Percentiles rank a stretch among this genome's conserved stretches.
phyloP scores from a whole-genome alignment of 108 stramenopile species.

The Cyclotella baltica region DNA sequence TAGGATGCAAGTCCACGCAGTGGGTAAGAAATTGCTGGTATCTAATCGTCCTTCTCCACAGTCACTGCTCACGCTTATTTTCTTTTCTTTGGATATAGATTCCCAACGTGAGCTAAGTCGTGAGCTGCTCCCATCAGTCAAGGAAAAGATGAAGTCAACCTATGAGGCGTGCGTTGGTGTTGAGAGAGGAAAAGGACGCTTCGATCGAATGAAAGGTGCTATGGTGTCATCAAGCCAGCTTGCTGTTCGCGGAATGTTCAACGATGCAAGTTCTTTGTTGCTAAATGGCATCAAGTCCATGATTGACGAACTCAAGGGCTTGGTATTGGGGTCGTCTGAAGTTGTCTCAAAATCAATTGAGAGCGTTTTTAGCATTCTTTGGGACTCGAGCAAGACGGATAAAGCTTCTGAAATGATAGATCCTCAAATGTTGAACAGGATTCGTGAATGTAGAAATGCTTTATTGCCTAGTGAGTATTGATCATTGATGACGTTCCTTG shows the following conservation, averaged over 20 bases:
- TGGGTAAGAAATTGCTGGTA: conserved; percentile 4
- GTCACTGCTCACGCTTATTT: no score
- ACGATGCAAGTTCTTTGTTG: conserved; percentile 36
- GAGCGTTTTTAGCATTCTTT: conserved; percentile 54
- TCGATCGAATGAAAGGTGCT: conserved; percentile 49
- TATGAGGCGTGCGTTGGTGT: conserved; percentile 40
- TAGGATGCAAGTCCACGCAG: conserved; percentile 24
- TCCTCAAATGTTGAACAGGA: conserved; percentile 36
- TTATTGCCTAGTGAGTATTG: conserved; percentile 33
- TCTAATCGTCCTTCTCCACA: no score
- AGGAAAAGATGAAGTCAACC: conserved; percentile 39
- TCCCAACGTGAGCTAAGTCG: conserved; percentile 54
- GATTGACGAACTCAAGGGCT: conserved; percentile 24
- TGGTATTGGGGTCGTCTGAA: conserved; percentile 28
- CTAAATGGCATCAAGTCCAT: conserved; percentile 37
- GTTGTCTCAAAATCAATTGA: conserved; percentile 25
- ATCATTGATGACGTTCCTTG: not conserved
- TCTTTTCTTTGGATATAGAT: not conserved
- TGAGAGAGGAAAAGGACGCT: conserved; percentile 43
- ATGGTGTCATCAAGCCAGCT: conserved; percentile 21
- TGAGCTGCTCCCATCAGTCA: conserved; percentile 38
- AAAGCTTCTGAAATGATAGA: conserved; percentile 27
- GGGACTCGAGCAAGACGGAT: conserved; percentile 39
- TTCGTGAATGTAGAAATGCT: conserved; percentile 43
- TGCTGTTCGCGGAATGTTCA: conserved; percentile 40